Evolutionary conservation across 2,329 filamentous ascomycete genomes (phyloP), one percentile per base, ranked within the genome.

Genomic region (Microdochium trichocladiopsis): DNA sequence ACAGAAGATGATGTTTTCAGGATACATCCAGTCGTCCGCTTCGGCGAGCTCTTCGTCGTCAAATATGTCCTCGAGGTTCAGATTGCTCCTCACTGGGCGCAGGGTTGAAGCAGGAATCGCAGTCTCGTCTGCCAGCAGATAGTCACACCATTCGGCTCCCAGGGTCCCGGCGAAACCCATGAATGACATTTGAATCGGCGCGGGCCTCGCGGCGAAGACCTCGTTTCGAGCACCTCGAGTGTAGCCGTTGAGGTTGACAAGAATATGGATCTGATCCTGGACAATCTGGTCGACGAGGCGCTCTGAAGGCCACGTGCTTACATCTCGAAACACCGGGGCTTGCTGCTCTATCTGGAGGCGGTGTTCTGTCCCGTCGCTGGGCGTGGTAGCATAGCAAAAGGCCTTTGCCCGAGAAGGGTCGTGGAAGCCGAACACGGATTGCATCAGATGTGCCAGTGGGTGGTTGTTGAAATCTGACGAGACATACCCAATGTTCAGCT

Each of bases 391-490:
- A 66, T 99, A 99, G 68, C 94, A 99, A 63, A 92, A 91, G 0
- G 94, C 93, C 60, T 87, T 88, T 16, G 90, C 88, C 24, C 86
- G 83, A 23, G 67, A 69, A 0, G 77, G 77, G 60, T 96, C 76
- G 64, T 99, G 94, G 53, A 97, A 77, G 0, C 94, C 94, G 69
- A 99, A 99, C 5, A 97, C 92, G 1, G 94, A 97, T 72, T 99
- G 94, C 94, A 99, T 99, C 78, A 99, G 69, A 71, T 99, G 94
- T 23, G 94, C 94, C 31, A 99, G 74, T 3, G 94, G 94, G 65
- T 99, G 94, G 61, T 99, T 99, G 65, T 99, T 99, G 71, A 99
- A 99, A 69, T 99, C 94, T 0, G 94, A 97, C 3, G 94, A 97
- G 36, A 99, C 85, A 67, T 99, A 99, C 48, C 94, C 94, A 55